These are phyloP conservation scores for Gossypium trilobum DNA, from an alignment of 441 rosid genomes.

Conservation along the genomic window DNA sequence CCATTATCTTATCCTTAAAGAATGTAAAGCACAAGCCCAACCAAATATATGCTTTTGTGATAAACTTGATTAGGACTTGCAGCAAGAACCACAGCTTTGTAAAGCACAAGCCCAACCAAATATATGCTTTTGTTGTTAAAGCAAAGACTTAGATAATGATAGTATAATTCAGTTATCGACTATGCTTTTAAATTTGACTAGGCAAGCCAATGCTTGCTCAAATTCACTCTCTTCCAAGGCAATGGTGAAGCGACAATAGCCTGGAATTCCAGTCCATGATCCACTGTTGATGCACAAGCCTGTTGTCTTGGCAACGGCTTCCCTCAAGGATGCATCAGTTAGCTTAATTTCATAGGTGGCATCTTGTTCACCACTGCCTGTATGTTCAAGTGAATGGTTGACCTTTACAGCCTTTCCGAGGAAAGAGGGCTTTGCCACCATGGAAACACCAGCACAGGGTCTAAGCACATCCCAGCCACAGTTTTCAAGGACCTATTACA, in stretches of 20 bases:
- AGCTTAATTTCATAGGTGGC: conserved; percentile 34
- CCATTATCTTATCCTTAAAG: neutral
- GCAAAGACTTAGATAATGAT: neutral
- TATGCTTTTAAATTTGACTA: conserved; percentile 43
- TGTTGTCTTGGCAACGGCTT: conserved; percentile 48
- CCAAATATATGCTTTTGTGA: neutral
- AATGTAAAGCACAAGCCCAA: neutral
- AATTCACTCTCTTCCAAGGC: conserved; percentile 68
- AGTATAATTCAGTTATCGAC: conserved; percentile 17
- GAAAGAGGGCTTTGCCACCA: conserved; percentile 77
- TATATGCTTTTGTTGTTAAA: neutral
- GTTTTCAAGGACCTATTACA: conserved; percentile 49
- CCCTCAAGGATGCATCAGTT: conserved; percentile 56
- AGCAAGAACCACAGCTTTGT: neutral
- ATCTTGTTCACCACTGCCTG: conserved; percentile 12
- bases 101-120: neutral
- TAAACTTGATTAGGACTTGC: too few relatives aligned
- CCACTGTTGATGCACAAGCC: conserved; percentile 83
- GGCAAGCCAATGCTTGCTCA: conserved; percentile 59
- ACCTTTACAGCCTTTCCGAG: conserved; percentile 49
- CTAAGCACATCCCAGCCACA: conserved; percentile 76
- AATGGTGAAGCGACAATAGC: conserved; percentile 75
- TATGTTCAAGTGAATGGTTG: conserved; percentile 20
- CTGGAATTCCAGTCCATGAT: conserved; percentile 74
- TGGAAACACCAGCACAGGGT: conserved; percentile 59